Evolutionary conservation across 805 yeast genomes (phyloP).

Genomic region (Lipomyces yamadae): DNA sequence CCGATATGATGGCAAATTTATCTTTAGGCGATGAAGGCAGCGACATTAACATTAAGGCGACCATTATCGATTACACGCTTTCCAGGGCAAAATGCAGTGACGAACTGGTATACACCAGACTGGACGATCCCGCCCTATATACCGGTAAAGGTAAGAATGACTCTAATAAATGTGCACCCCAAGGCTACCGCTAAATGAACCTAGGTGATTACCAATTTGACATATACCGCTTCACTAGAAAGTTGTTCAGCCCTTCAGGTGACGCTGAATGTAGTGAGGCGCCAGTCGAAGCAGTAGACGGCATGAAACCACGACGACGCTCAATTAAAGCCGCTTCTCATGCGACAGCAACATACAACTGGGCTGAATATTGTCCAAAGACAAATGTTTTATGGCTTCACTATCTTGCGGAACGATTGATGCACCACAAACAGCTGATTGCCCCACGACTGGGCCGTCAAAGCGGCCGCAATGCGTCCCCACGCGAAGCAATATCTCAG

Average conservation of each 20-base stretch:
- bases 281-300: conserved; percentile 51
- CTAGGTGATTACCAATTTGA: conserved; percentile 66
- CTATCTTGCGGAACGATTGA: conserved; percentile 58
- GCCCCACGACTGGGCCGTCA: conserved; percentile 24
- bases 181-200: neutral
- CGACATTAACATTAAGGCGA: conserved; percentile 47
- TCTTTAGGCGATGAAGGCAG: conserved; percentile 17
- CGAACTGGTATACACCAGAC: conserved; percentile 54
- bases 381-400: conserved; percentile 71
- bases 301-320: conserved; percentile 44
- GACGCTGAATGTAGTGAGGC: conserved; percentile 39
- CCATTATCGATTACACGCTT: conserved; percentile 63
- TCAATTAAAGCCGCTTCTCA: neutral
- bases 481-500: neutral
- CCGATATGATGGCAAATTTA: conserved; percentile 29
- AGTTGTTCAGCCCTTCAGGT: conserved; percentile 22
- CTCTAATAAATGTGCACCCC: too few relatives aligned
- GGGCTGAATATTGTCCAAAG: conserved; percentile 54
- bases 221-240: conserved; percentile 60
- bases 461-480: conserved; percentile 6
- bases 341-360: conserved; percentile 46
- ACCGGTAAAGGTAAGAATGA: conserved; percentile 49
- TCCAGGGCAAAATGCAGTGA: conserved; percentile 52
- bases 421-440: conserved; percentile 49
- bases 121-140: conserved; percentile 68